These are phyloP conservation scores for Erodium texanum DNA, from an alignment of 441 rosid species.

Conservation along the genomic window DNA sequence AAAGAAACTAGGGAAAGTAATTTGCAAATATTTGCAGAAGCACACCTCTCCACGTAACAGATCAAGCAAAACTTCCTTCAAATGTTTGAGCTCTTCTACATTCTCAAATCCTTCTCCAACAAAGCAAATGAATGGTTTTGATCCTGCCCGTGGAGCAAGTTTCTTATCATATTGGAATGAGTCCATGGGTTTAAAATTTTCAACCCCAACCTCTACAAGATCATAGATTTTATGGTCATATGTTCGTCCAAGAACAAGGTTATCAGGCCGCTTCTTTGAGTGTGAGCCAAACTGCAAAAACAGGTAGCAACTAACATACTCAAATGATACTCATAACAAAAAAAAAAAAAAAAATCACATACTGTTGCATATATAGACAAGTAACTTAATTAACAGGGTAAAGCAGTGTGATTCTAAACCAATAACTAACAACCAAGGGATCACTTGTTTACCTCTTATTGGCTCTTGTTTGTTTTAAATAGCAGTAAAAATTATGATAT, in stretches of 20 bases:
- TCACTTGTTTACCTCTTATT: background rate
- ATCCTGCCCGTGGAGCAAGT: conserved; percentile 59
- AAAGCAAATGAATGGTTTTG: conserved; percentile 78
- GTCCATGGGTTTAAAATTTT: conserved; percentile 59
- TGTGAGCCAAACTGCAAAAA: conserved; percentile 73
- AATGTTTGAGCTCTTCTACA: conserved; percentile 67
- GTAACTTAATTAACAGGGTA: background rate
- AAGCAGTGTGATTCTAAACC: background rate
- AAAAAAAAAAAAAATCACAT: too few species aligned
- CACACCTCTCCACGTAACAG: conserved; percentile 77
- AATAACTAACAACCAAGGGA: background rate
- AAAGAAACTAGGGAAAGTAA: background rate
- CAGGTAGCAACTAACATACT: background rate
- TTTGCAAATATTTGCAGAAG: conserved; percentile 5
- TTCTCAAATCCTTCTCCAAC: conserved; percentile 79
- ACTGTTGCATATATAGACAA: background rate
- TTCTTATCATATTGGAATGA: conserved; percentile 66
- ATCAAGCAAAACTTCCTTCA: conserved; percentile 79
- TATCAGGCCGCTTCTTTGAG: conserved; percentile 84
- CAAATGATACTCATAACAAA: background rate
- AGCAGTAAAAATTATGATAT: background rate
- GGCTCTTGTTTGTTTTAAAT: too few species aligned
- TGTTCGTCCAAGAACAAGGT: conserved; percentile 72
- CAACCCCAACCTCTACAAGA: conserved; percentile 84
- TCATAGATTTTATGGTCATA: conserved; percentile 79